Evolutionary conservation across 176 grass and related monocot genomes (phyloP), one percentile per base, ranked within the genome.

Genomic region (Miscanthus lutarioriparius): DNA sequence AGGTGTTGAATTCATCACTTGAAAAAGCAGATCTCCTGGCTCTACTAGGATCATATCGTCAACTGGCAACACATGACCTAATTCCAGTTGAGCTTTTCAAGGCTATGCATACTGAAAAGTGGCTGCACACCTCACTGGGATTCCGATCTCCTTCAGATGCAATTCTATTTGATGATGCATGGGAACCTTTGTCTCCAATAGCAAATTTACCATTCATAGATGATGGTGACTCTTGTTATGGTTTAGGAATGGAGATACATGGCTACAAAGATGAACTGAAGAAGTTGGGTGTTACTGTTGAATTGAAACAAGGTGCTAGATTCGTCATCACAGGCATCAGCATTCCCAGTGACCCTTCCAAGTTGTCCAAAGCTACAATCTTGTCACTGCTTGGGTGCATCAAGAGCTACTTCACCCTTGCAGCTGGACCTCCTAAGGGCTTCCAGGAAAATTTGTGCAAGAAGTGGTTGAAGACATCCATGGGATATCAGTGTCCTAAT

Each of bases 121-220:
- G 94, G 94, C 13, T 97, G n/a, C n/a, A n/a, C 49, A 97, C 94
- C 19, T 64, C 69, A 17, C 16, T 90, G 63, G 94, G 91, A 19
- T 90, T 84, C 37, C 85, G 28, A 83, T 79, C 84, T 53, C 89
- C 94, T 1, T 28, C 1, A 4, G 74, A 78, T 38, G 65, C 89
- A 36, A 87, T 97, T 40, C 59, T 97, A 1, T 88, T 66, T 64
- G 26, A 70, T 79, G 40, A 72, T 6, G 67, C 78, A 23, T 97
- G 91, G 94, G 0, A 86, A 1, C 20, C 70, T 67, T 45, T 97
- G 44, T 79, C 81, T 78, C n/a, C 64, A 10, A 65, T 97, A 75
- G 85, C 91, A 64, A 70, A n/a, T 12, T 68, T 97, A 40, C 91
- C 94, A 8, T 86, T 97, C 39, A 91, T 97, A 70, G 77, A 91